Evolutionary conservation across 2,329 filamentous ascomycete species (phyloP), one percentile per base, ranked within the genome.

Genomic region (Cordyceps farinosa): DNA sequence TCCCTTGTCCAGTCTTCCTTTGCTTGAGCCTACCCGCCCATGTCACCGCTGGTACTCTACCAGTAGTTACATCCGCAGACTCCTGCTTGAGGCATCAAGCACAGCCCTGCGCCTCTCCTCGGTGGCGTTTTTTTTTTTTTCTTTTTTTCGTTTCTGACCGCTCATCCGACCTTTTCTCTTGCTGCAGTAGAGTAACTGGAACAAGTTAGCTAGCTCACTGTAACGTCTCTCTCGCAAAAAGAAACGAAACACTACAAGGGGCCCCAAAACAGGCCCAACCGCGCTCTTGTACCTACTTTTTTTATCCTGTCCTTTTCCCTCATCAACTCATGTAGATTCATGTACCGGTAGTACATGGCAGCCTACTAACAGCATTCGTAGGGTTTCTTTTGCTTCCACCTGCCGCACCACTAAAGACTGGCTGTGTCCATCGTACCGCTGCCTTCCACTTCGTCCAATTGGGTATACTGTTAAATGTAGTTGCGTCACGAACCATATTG

Each of bases 81-180:
- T 54, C 59, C 59, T 61, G 59, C 47, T 47, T 54, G 36, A 29
- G 54, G 48, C 59, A 45, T 54, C 50, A 17, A 29, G 50, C 50
- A 34, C 54, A 29, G 42, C 30, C 38, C 13, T 13, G 13, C 11
- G 38, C 3, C 47, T 32, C 42, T 36, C 15, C 2, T 42, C 11
- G 34, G 34, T 11, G 13, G 10, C 17, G n/a, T 11, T 15, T 32
- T 27, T 15, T 15, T 32, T 5, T 29, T 22, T 36, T 27, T 42
- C 10, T 54, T 34, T 3, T 55, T 34, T 30, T 5, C 8, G 5
- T 17, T 42, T 42, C 30, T 55, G n/a, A 32, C 17, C 29, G 30
- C 11, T 42, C 36, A 3, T 55, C 13, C 10, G 38, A 40, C 13
- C 22, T 15, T 50, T 11, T 13, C 11, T 22, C 10, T 29, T 29